These are phyloP conservation scores for Acacia acuminata DNA, from an alignment of 306 rosid genomes.

Conservation along the genomic window DNA sequence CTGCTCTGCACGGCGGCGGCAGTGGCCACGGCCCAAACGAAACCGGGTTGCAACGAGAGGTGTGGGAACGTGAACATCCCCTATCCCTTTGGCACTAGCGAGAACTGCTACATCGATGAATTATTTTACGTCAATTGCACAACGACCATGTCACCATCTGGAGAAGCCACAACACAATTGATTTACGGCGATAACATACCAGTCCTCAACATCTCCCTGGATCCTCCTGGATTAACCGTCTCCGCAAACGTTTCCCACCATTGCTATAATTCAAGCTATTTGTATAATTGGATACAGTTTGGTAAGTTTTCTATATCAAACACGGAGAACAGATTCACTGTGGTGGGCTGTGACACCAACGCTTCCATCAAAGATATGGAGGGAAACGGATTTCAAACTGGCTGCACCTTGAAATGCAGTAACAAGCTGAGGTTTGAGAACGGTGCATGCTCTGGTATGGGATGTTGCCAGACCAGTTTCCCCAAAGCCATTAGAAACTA, in stretches of 20 bases:
- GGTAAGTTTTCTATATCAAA: too few relatives aligned
- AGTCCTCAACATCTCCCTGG: background rate
- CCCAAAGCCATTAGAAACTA: background rate
- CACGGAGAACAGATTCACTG: too few relatives aligned
- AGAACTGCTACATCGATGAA: background rate
- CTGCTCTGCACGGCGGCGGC: background rate
- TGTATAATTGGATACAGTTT: too few relatives aligned
- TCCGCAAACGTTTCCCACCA: background rate
- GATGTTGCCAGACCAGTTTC: conserved; percentile 5
- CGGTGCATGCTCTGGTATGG: background rate
- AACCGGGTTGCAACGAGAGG: background rate
- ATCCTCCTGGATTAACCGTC: background rate
- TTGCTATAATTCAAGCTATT: too few relatives aligned
- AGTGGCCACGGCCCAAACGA: background rate
- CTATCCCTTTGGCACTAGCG: conserved; percentile 23
- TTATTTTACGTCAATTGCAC: conserved; percentile 1
- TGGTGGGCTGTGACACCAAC: too few relatives aligned
- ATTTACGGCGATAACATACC: too few relatives aligned
- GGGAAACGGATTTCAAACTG: too few relatives aligned
- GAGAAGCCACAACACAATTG: background rate
- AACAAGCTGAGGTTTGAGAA: background rate
- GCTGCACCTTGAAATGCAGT: background rate
- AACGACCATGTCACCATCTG: background rate
- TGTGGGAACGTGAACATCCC: conserved; percentile 16
- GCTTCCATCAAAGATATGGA: too few relatives aligned